Conservation (phyloP, 495 filamentous ascomycete species). For the Pyrenula massariospora region DNA sequence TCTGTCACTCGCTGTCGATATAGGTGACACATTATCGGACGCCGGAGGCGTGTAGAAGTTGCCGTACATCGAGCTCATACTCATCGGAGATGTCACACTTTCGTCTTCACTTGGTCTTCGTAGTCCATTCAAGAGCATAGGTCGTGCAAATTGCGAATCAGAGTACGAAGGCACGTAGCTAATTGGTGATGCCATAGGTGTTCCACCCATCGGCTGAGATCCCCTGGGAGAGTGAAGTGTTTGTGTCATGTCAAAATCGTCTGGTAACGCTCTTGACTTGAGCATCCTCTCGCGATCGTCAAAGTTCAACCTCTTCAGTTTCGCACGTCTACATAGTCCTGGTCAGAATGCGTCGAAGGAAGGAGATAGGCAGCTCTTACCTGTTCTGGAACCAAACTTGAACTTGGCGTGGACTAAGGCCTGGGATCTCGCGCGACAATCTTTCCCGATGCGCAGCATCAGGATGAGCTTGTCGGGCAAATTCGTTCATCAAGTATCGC, state of each 20-base stretch:
- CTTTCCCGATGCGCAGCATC: constrained; percentile 88
- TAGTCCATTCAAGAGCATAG: constrained; percentile 25
- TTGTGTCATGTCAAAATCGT: constrained; percentile 86
- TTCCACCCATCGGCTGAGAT: constrained; percentile 18
- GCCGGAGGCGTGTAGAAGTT: constrained; percentile 26
- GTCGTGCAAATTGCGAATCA: constrained; percentile 13
- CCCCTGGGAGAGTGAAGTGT: constrained; percentile 64
- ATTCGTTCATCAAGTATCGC: constrained; percentile 93
- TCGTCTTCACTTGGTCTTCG: constrained; percentile 29
- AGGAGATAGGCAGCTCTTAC: constrained; percentile 44
- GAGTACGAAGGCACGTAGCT: constrained; percentile 9
- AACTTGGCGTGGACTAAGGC: constrained; percentile 84
- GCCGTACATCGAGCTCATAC: constrained; percentile 28
- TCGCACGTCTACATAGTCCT: constrained; percentile 56
- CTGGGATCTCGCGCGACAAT: constrained; percentile 83
- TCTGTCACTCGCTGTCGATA: constrained; percentile 18
- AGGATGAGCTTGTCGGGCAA: constrained; percentile 88
- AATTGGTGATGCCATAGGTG: constrained; percentile 21
- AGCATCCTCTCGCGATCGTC: constrained; percentile 92
- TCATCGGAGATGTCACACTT: constrained; percentile 31
- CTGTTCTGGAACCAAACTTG: constrained; percentile 99
- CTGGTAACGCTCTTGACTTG: constrained; percentile 82
- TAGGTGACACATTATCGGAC: constrained; percentile 16
- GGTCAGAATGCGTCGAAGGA: constrained; percentile 19
- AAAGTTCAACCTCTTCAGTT: constrained; percentile 85